phyloP scores from a whole-genome alignment of 129 eudicot genomes.

The Calendula officinalis region DNA sequence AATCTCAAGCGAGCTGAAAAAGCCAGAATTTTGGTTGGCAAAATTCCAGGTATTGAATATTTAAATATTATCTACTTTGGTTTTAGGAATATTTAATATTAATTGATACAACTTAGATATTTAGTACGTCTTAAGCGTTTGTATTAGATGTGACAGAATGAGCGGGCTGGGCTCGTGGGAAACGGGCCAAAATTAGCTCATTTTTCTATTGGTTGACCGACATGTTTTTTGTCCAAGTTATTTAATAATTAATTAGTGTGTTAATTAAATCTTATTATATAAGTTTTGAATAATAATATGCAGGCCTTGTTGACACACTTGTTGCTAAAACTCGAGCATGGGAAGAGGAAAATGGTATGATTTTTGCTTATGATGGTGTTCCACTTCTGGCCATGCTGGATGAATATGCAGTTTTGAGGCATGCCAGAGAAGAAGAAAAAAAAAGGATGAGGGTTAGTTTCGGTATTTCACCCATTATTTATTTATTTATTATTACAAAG shows the following conservation, averaged over 20 bases:
- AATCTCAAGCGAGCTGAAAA: conserved; percentile 97
- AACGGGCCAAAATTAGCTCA: neutral
- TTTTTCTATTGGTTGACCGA: neutral
- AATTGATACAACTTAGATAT: neutral
- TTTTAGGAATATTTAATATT: neutral
- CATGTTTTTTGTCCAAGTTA: neutral
- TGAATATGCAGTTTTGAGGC: conserved; percentile 79
- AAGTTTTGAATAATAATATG: conserved; percentile 4
- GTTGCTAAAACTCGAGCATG: conserved; percentile 82
- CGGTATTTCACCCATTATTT: neutral
- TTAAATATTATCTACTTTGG: neutral
- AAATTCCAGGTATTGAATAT: conserved; percentile 73
- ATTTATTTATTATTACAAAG: neutral
- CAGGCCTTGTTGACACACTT: conserved; percentile 86
- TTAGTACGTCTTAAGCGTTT: neutral
- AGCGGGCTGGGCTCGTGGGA: neutral
- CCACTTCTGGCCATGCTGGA: conserved; percentile 94
- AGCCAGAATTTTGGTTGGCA: conserved; percentile 79
- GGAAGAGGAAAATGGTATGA: conserved; percentile 81
- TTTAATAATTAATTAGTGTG: neutral
- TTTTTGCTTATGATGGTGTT: conserved; percentile 90
- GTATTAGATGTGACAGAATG: too few relatives aligned
- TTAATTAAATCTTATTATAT: neutral
- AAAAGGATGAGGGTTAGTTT: conserved; percentile 80
- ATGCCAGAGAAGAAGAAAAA: conserved; percentile 94